Evolutionary conservation across 2,329 filamentous ascomycete species (phyloP).

Genomic region (Penicillium hordei): DNA sequence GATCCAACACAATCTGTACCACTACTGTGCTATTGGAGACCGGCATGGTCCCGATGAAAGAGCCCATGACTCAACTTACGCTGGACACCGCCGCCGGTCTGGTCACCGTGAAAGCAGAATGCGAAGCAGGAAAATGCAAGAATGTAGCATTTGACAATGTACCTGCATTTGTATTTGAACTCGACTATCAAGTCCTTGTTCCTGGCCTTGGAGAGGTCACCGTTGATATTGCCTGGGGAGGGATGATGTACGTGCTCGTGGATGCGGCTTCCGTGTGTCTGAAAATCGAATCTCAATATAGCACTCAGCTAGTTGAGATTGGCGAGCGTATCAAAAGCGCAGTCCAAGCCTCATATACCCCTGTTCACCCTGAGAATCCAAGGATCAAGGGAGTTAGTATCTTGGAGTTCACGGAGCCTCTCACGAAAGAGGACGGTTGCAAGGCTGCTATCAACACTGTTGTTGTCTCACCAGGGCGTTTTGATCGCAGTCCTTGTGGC

Average conservation of each 20-base stretch:
- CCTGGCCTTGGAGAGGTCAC: slow-evolving; percentile 42
- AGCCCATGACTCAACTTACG: slow-evolving; percentile 43
- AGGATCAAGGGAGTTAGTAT: slow-evolving; percentile 45
- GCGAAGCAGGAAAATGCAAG: slow-evolving; percentile 46
- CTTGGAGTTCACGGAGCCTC: slow-evolving; percentile 41
- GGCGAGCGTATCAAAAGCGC: slow-evolving; percentile 48
- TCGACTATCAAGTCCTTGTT: slow-evolving; percentile 44
- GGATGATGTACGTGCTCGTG: slow-evolving; percentile 49
- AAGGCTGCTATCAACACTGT: slow-evolving; percentile 43
- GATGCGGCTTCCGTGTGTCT: slow-evolving; percentile 42
- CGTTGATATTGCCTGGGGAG: slow-evolving; percentile 51
- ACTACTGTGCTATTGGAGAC: slow-evolving; percentile 50
- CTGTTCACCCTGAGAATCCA: slow-evolving; percentile 47
- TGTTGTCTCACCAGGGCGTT: slow-evolving; percentile 48
- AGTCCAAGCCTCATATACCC: slow-evolving; percentile 36
- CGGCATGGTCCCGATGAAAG: slow-evolving; percentile 49
- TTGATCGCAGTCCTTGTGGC: slow-evolving; percentile 50
- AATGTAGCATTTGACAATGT: slow-evolving; percentile 50
- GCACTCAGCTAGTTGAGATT: slow-evolving; percentile 41
- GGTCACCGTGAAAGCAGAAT: slow-evolving; percentile 44
- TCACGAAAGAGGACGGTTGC: slow-evolving; percentile 20
- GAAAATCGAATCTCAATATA: slow-evolving; percentile 34
- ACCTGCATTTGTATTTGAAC: slow-evolving; percentile 43
- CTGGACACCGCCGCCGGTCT: slow-evolving; percentile 50
- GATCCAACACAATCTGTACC: slow-evolving; percentile 48